Evolutionary conservation across 2,329 filamentous ascomycete genomes (phyloP).

Genomic region (Lasiodiplodia hormozganensis): DNA sequence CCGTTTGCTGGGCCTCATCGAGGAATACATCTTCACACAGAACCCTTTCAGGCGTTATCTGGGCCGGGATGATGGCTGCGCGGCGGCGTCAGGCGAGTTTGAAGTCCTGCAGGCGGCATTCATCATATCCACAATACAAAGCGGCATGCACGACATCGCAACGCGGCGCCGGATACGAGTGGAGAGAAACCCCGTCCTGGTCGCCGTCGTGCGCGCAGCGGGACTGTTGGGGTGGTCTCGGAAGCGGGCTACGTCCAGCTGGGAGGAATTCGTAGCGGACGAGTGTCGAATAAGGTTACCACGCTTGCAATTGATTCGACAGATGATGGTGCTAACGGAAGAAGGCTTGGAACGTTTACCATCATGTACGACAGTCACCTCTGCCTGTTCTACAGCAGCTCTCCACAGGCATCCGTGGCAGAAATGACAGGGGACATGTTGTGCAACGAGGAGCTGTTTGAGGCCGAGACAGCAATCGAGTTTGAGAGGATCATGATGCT

Average conservation of each 20-base stretch:
- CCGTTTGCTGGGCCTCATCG: background rate
- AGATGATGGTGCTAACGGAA: no score
- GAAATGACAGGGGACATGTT: background rate
- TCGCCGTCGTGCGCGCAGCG: background rate
- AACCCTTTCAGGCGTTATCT: background rate
- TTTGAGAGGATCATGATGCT: background rate
- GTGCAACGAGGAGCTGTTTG: background rate
- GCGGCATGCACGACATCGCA: background rate
- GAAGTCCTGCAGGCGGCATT: background rate
- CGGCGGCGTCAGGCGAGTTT: background rate
- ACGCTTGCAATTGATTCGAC: background rate
- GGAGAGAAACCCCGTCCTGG: background rate
- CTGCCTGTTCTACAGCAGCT: background rate
- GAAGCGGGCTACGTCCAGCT: background rate
- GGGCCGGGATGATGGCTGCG: background rate
- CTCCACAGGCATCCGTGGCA: background rate
- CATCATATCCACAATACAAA: background rate
- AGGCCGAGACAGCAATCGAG: background rate
- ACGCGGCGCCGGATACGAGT: background rate
- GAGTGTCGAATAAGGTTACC: background rate
- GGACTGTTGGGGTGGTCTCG: background rate
- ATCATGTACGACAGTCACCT: background rate
- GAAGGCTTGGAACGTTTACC: background rate
- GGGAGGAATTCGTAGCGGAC: background rate
- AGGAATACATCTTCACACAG: background rate